A percentile compares a stretch with the other conserved stretches of the same genome.
Evolutionary conservation across 225 moss, liverwort and hornwort species (phyloP).

Genomic region (Climacium dendroides): DNA sequence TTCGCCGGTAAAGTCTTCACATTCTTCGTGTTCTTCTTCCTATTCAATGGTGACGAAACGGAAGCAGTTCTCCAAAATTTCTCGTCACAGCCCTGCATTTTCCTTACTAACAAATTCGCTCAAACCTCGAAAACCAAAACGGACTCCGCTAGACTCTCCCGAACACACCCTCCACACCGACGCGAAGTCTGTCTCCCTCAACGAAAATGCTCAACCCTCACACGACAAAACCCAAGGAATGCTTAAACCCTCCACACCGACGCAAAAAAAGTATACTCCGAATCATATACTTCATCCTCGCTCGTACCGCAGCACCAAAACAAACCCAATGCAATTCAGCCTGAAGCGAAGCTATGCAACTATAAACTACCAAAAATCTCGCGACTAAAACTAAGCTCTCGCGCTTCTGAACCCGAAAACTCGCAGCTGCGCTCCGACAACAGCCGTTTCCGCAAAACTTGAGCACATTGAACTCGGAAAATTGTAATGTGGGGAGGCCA

Average conservation of each 20-base stretch:
- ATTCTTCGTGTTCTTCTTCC: not conserved
- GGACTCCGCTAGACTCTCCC: not conserved
- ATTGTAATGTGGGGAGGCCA: not conserved
- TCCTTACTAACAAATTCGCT: not conserved
- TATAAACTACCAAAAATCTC: not conserved
- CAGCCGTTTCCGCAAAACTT: too few relatives aligned
- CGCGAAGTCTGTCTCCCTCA: not conserved
- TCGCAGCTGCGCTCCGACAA: not conserved
- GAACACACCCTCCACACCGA: not conserved
- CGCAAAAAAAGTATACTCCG: not conserved
- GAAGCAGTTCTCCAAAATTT: not conserved
- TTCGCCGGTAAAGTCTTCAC: not conserved
- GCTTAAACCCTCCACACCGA: not conserved
- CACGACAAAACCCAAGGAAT: not conserved
- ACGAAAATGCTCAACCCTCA: not conserved
- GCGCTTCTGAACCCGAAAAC: not conserved
- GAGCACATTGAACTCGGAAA: too few relatives aligned
- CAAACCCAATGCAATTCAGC: not conserved
- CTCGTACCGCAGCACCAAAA: not conserved
- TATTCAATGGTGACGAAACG: not conserved
- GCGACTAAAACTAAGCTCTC: not conserved
- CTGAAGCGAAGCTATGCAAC: too few relatives aligned
- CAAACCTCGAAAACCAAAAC: not conserved
- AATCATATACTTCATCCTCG: not conserved
- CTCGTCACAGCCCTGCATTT: slow-evolving; percentile 4